A percentile compares a stretch with the other conserved stretches of the same genome.
Evolutionary conservation across 1,139 yeast genomes (phyloP).

Genomic region (Debaryomyces robertsiae): DNA sequence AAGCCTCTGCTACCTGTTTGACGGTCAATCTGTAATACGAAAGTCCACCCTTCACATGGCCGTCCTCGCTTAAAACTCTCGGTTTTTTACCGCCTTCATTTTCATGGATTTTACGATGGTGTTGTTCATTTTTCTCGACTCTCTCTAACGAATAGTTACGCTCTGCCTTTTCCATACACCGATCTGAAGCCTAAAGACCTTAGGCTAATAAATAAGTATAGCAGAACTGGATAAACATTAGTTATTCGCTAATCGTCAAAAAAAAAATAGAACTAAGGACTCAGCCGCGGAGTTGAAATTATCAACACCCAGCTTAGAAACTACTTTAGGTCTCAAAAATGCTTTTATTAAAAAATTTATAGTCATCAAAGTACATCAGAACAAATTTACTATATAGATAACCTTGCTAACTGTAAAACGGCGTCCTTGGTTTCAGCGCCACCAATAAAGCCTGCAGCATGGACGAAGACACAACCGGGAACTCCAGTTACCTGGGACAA

Average conservation of each 20-base stretch:
- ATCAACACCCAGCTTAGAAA: too few relatives aligned
- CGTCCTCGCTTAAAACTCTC: conserved; percentile 10
- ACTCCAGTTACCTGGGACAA: conserved; percentile 74
- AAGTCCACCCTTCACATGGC: conserved; percentile 13
- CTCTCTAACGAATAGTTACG: not conserved
- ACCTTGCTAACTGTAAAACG: conserved; percentile 73
- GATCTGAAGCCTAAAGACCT: too few relatives aligned
- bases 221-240: too few relatives aligned
- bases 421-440: conserved; percentile 85
- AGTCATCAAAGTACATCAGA: not conserved
- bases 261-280: too few relatives aligned
- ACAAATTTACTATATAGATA: conserved; percentile 30
- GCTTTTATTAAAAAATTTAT: too few relatives aligned
- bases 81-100: conserved; percentile 16
- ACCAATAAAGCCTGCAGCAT: conserved; percentile 97
- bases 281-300: too few relatives aligned
- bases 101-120: conserved; percentile 15
- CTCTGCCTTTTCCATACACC: not conserved
- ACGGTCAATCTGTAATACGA: conserved; percentile 39
- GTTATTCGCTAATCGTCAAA: too few relatives aligned
- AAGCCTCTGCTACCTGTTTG: conserved; percentile 36
- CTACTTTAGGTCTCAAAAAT: too few relatives aligned
- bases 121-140: conserved; percentile 13
- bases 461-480: conserved; percentile 85
- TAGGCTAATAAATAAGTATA: too few relatives aligned